Conservation (phyloP, 163 green algal species). For the Trebouxiophyceae sp. region DNA sequence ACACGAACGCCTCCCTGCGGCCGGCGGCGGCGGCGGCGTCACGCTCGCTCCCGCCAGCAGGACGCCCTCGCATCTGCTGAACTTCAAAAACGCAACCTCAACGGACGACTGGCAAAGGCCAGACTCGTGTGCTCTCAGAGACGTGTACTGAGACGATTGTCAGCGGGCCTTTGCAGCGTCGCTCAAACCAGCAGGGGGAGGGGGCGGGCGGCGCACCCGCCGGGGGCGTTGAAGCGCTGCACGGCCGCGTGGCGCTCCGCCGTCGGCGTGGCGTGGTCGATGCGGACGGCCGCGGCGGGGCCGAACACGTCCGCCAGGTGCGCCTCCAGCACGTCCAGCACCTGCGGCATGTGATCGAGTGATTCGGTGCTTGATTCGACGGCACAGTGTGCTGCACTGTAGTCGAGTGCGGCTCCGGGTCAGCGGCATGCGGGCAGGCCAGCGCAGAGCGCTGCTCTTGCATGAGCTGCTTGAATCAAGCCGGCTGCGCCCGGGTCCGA, state of each 20-base stretch:
- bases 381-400: not conserved
- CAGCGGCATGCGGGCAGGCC: not conserved
- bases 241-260: slow-evolving; percentile 30
- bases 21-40: not conserved
- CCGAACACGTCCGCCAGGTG: slow-evolving; percentile 29
- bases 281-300: slow-evolving; percentile 13
- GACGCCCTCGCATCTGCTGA: too few relatives aligned
- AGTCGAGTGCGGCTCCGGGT: too few relatives aligned
- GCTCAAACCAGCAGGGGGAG: too few relatives aligned
- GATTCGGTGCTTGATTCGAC: not conserved
- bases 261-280: slow-evolving; percentile 34
- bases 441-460: too few relatives aligned
- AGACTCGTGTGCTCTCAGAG: too few relatives aligned
- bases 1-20: slow-evolving; percentile 27
- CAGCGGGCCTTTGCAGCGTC: too few relatives aligned
- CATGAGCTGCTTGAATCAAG: not conserved
- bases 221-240: slow-evolving; percentile 24
- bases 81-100: too few relatives aligned
- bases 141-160: too few relatives aligned
- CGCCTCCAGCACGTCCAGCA: slow-evolving; percentile 40
- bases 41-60: too few relatives aligned
- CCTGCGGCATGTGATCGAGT: slow-evolving; percentile 18
- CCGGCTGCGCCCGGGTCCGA: too few relatives aligned
- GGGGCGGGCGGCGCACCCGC: too few relatives aligned
- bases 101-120: too few relatives aligned